phyloP scores from a whole-genome alignment of 1,284 basidiomycete genomes.

The Dichomitus squalens region DNA sequence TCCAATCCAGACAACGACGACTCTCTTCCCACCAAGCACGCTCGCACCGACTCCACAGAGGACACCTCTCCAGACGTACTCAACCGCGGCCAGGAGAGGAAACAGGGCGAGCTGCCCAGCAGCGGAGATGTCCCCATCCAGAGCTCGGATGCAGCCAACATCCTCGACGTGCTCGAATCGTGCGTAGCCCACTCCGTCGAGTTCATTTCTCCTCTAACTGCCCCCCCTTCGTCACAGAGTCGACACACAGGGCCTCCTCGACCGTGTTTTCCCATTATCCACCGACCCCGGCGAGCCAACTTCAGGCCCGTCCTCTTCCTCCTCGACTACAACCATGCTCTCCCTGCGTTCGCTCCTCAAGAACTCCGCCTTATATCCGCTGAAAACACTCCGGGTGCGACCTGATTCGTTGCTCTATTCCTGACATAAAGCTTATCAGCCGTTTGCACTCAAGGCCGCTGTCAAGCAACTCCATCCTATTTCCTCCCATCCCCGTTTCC shows the following conservation, averaged over 20 bases:
- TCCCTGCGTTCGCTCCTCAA: slow-evolving; percentile 68
- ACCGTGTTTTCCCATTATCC: slow-evolving; percentile 70
- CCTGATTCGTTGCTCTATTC: slow-evolving; percentile 4
- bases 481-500: slow-evolving; percentile 63
- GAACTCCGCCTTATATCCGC: slow-evolving; percentile 52
- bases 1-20: slow-evolving; percentile 46
- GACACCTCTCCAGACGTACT: slow-evolving; percentile 35
- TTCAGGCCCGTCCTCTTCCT: slow-evolving; percentile 26
- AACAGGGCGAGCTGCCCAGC: slow-evolving; percentile 35
- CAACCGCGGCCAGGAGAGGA: slow-evolving; percentile 29
- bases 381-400: slow-evolving; percentile 54
- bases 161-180: slow-evolving; percentile 78
- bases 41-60: slow-evolving; percentile 42
- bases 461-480: slow-evolving; percentile 68
- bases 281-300: slow-evolving; percentile 39
- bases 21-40: slow-evolving; percentile 48
- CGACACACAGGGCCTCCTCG: slow-evolving; percentile 76
- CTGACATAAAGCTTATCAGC: slow-evolving; percentile 12
- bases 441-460: slow-evolving; percentile 48
- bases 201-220: slow-evolving; percentile 4
- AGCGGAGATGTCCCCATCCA: slow-evolving; percentile 53
- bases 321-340: slow-evolving; percentile 37
- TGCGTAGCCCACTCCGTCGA: slow-evolving; percentile 37
- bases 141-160: slow-evolving; percentile 53
- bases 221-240: slow-evolving; percentile 41